phyloP scores from a whole-genome alignment of 208 protist genomes.

The Trypanosoma cruzi region DNA sequence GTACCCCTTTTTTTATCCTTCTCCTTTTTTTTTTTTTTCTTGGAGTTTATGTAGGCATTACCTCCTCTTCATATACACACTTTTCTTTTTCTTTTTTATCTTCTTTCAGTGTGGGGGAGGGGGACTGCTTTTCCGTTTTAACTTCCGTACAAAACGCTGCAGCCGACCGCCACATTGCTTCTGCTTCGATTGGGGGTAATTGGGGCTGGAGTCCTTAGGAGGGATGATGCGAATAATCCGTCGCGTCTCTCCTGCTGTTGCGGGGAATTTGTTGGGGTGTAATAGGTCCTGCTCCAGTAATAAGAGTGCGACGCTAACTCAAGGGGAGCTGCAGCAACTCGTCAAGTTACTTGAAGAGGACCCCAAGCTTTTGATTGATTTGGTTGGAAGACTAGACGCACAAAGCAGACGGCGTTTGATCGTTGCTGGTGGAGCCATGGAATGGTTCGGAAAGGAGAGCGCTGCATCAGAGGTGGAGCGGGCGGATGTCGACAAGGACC shows the following conservation, averaged over 20 bases:
- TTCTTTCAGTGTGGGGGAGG: not conserved
- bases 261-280: not conserved
- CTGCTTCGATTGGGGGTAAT: not conserved
- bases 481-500: slow-evolving; percentile 84
- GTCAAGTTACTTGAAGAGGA: slow-evolving; percentile 78
- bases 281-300: slow-evolving; percentile 3
- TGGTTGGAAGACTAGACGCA: slow-evolving; percentile 75
- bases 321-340: slow-evolving; percentile 66
- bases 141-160: not conserved
- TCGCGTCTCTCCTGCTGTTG: not conserved
- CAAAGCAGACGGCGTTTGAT: slow-evolving; percentile 76
- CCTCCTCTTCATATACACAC: not conserved
- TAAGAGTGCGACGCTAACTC: slow-evolving; percentile 1
- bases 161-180: not conserved
- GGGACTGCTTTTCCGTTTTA: not conserved
- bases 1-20: not conserved
- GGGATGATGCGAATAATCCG: slow-evolving; percentile 14
- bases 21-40: not conserved
- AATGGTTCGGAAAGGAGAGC: slow-evolving; percentile 92
- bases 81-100: not conserved
- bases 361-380: slow-evolving; percentile 78
- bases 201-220: not conserved
- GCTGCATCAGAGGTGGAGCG: slow-evolving; percentile 75
- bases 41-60: not conserved
- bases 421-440: slow-evolving; percentile 86